Base-by-base conservation (phyloP, 352 stramenopile species). In the Phytopythium delawarense region DNA sequence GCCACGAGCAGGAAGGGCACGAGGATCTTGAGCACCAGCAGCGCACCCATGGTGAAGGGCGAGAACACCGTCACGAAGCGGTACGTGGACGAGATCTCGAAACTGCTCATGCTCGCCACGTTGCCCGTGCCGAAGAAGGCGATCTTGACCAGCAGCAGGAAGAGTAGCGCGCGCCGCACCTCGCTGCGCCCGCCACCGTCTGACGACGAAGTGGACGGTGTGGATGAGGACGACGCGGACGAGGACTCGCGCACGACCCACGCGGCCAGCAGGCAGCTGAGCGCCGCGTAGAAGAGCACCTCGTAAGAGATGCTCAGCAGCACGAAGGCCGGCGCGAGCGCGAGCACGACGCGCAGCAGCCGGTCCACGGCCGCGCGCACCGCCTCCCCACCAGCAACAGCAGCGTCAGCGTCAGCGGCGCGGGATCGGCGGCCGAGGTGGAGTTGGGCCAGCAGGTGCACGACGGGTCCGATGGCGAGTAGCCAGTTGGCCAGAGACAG, bases 41-140 rank as follows among this genome's bases (percentile, higher is more conserved):
- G 65, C 9, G 76, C 72, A 2, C 86, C 84, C 85, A 94, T 94
- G 28, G 88, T 77, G 57, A 94, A 94, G 1, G 86, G 86, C 9
- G 84, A 65, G 69, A 94, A 94, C 12, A 93, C 80, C 25, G 86
- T 94, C 11, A 90, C 76, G 53, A 94, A 94, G 25, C 85, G 83
- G 56, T 91, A 92, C 12, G 86, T 92, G 11, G 86, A 92, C 55
- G 84, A 93, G 61, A 94, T 87, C 61, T 94, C 81, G 55, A 94
- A 94, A 62, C 76, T 89, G 69, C 84, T 92, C 86, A 94, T 94
- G 61, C 79, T 91, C 12, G 86, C 86, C 39, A 94, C 83, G 61
- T 94, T 94, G 60, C 86, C 86, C 25, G 86, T 94, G 28, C 84
- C 86, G 39, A 94, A 94, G 66, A 94, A 94, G 16, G 81, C 85